Percentiles rank a stretch among this genome's conserved stretches.
Conservation (phyloP, 2,329 filamentous ascomycete species). For the Coleophoma crateriformis region DNA sequence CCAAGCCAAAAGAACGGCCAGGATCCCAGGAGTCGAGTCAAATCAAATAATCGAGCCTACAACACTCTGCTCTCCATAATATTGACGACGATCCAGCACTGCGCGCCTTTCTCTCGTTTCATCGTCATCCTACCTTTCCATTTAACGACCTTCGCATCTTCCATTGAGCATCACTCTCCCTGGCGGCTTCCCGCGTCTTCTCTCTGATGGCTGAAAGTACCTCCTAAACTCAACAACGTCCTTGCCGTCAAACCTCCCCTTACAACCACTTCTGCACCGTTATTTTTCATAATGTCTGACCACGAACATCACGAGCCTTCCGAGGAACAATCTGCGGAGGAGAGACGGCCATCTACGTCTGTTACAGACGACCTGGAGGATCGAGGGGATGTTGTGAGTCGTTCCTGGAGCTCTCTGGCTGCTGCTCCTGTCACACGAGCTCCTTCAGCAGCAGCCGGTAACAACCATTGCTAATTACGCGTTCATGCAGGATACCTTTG, state of each 20-base stretch:
- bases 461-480: constrained; percentile 6
- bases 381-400: too few species aligned
- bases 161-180: neutral
- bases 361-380: neutral
- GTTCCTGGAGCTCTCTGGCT: neutral
- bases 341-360: constrained; percentile 6
- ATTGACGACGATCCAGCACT: neutral
- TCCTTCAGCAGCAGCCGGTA: constrained; percentile 2
- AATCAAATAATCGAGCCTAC: neutral
- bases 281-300: constrained; percentile 1
- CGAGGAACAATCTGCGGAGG: constrained; percentile 4
- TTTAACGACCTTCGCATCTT: neutral
- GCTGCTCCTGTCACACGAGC: constrained; percentile 11
- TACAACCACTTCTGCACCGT: neutral
- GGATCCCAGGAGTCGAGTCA: too few species aligned
- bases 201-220: constrained; percentile 11
- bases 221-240: neutral
- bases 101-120: neutral
- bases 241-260: neutral
- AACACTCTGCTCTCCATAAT: neutral
- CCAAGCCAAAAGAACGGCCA: too few species aligned
- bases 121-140: neutral
- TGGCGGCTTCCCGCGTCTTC: constrained; percentile 2
- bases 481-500: constrained; percentile 64
- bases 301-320: constrained; percentile 8